Conservation (phyloP, 306 rosid genomes). For the Lagenaria siceraria region DNA sequence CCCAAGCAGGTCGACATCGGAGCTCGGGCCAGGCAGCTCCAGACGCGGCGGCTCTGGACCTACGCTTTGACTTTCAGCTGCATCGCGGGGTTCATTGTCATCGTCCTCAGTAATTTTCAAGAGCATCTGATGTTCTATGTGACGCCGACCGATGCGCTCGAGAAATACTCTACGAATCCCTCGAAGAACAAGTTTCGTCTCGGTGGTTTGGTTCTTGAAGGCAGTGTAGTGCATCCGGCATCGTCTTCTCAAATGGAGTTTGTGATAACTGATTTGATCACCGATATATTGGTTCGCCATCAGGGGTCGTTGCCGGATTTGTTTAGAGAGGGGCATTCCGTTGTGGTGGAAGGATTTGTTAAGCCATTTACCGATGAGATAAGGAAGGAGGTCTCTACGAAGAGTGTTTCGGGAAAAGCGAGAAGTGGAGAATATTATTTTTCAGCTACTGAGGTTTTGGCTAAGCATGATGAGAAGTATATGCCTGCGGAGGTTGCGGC, state of each 20-base stretch:
- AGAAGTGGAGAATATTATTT: conserved; percentile 56
- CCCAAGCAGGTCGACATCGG: conserved; percentile 50
- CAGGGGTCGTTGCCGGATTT: conserved; percentile 74
- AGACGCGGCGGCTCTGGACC: conserved; percentile 79
- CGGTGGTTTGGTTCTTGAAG: conserved; percentile 88
- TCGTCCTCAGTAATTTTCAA: conserved; percentile 62
- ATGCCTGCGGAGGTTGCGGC: conserved; percentile 80
- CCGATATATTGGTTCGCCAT: conserved; percentile 71
- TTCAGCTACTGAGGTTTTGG: conserved; percentile 69
- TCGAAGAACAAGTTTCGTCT: conserved; percentile 65
- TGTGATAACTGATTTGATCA: conserved; percentile 71
- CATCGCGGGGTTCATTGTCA: conserved; percentile 72
- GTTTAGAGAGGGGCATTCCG: conserved; percentile 89
- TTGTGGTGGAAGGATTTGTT: conserved; percentile 76
- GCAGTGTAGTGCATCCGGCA: conserved; percentile 66
- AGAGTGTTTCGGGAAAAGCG: conserved; percentile 59
- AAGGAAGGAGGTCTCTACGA: conserved; percentile 31
- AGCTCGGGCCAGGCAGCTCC: conserved; percentile 81
- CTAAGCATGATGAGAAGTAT: conserved; percentile 94
- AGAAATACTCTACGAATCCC: conserved; percentile 44
- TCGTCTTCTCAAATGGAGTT: conserved; percentile 70
- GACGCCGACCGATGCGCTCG: conserved; percentile 68
- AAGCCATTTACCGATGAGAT: conserved; percentile 70
- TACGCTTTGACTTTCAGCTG: conserved; percentile 54
- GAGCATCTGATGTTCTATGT: conserved; percentile 76